Evolutionary conservation across 2,329 filamentous ascomycete species (phyloP), one percentile per base, ranked within the genome.

Genomic region (Aspergillus sp.): DNA sequence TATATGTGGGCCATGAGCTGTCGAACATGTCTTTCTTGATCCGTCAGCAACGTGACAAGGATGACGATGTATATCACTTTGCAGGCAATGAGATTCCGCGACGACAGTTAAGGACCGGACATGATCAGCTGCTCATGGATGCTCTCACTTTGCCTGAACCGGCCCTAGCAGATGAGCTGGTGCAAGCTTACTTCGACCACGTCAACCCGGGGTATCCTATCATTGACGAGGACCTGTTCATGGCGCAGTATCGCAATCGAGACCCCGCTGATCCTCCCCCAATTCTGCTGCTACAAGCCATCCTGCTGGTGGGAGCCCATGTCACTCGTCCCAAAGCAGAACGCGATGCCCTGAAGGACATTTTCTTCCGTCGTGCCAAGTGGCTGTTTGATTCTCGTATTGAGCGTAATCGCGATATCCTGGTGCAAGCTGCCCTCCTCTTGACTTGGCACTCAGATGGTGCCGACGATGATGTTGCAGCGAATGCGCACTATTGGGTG

Each of bases 1-100:
- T 82, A 58, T 85, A 83, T 65, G 82, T 85, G 48, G 83, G 83
- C 6, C 81, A 82, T 58, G 82, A 84, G 63, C 78, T 83, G 60
- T 85, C 83, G 36, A 85, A 85, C 60, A 77, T 85, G 65, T 83
- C 83, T 57, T 84, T 84, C 63, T 72, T 85, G 45, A 79, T 85
- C 28, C 80, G 81, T 12, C 82, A 84, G 62, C 80, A 81, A 60
- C 70, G 79, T 68, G 75, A 76, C 38, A 72, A 72, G 58, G 75
- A 78, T 59, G 75, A 77, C 47, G 72, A 76, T 63, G 64, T 81
- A 65, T 77, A 78, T 58, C 78, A 80, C 64, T 79, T 79, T 62
- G 75, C 78, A 5, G 75, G 76, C 47, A 79, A 79, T 63, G 72
- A 78, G 70, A 80, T 78, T 56, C 77, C 73, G 52, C 79, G 69